Evolutionary conservation across 495 filamentous ascomycete species (phyloP), one percentile per base, ranked within the genome.

Genomic region (Geopyxis carbonaria): DNA sequence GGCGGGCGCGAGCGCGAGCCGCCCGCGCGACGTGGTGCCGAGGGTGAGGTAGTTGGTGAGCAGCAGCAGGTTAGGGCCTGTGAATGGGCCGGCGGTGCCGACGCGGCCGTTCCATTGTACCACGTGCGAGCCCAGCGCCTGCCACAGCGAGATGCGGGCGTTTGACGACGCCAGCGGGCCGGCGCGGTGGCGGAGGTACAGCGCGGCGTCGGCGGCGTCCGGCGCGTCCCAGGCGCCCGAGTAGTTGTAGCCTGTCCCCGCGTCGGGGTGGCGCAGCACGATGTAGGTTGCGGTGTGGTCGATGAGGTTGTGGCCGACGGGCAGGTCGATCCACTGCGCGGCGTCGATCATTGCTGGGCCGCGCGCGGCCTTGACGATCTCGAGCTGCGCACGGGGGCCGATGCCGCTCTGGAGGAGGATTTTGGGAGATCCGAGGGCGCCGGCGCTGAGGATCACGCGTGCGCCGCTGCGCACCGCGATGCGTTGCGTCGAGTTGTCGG

Each of bases 211-310:
- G 1, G 48, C 42, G 6, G 45, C 25, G 34, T 61, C 62, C 5
- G 65, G 60, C 33, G 22, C 60, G 41, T 59, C 59, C 50, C 68
- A 68, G n/a, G 75, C 72, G 40, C 55, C 57, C 41, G 73, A 75
- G 43, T 70, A 76, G 62, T 78, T 70, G 48, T 75, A 75, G n/a
- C 23, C 36, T 47, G 73, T 64, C 5, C 59, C 59, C 14, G 75
- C 67, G 36, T 65, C 58, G 30, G 68, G 68, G 45, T 77, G 69
- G 23, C 64, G 64, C 42, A 79, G 64, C 33, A 73, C 64, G 20
- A 69, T 65, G 47, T 76, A 67, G 47, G 78, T 80, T 54, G 78
- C 75, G 39, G 70, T 61, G 55, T 83, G 76, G 51, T 81, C 78
- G 45, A 71, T 70, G 28, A 81, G 55, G 53, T 77, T 78, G 24